Evolutionary conservation across 805 yeast genomes (phyloP), one percentile per base, ranked within the genome.

Genomic region (Pichia thaimueangensis): DNA sequence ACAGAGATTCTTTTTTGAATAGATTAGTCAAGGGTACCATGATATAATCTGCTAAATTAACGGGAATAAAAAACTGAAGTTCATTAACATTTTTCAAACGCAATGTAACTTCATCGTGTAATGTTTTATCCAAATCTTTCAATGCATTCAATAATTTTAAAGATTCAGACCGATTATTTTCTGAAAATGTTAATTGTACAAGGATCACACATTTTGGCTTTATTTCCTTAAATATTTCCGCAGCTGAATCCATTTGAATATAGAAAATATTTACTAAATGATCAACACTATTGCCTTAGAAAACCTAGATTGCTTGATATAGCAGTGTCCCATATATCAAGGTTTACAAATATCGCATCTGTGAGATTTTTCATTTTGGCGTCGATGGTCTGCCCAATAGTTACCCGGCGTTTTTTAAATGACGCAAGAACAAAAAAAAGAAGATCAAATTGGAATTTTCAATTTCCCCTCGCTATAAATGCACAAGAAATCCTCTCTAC

Each of bases 11-110:
- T 33, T 71, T 71, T 43, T 73, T 71, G 31, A 82, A 57, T 8
- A 82, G 54, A 41, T 71, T 70, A 1, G 78, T 70, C 3, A 82
- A 51, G 0, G 88, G 87, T 11, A 77, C 70, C 57, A 78, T 79
- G 1, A 80, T 67, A 45, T 80, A 79, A 47, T 80, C 84, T 0
- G 82, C 82, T 16, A 80, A 53, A 21, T 63, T 64, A 1, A 64
- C 48, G 0, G 76, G 62, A 1, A 71, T 34, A 5, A 32, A 41
- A 8, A 48, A 21, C 2, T 23, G 20, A 15, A 31, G 38, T n/a
- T 17, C 37, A 28, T 36, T 39, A 9, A 23, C 8, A n/a, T 20
- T 28, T 11, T 23, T 15, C 22, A 8, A 24, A 24, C 5, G 13
- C 7, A 4, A 9, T 17, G 6, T 17, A 12, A 13, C 17, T 24